A percentile compares a stretch with the other conserved stretches of the same genome.
Conservation (phyloP, 2,329 filamentous ascomycete genomes). For the Exserohilum rostratum region DNA sequence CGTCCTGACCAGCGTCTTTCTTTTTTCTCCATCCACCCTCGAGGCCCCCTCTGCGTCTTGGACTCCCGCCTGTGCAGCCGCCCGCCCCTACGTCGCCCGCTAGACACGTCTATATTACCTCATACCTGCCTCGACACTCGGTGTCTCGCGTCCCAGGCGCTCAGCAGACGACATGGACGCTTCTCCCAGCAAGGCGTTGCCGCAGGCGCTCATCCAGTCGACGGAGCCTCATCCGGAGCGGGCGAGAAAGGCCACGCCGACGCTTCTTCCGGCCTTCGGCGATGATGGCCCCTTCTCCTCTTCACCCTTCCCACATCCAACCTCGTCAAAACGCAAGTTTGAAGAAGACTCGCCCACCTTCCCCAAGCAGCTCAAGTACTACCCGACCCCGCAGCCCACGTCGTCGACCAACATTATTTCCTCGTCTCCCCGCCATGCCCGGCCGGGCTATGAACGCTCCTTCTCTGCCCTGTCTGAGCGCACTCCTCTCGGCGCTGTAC, state of each 20-base stretch:
- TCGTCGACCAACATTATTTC: conserved; percentile 92
- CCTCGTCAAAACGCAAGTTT: conserved; percentile 69
- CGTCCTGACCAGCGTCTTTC: conserved; percentile 33
- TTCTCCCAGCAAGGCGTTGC: conserved; percentile 32
- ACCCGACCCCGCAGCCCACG: conserved; percentile 92
- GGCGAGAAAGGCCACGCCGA: conserved; percentile 62
- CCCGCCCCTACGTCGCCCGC: conserved; percentile 30
- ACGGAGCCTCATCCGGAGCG: conserved; percentile 34
- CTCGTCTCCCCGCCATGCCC: conserved; percentile 64
- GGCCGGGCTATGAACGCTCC: conserved; percentile 64
- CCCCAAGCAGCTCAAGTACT: conserved; percentile 65
- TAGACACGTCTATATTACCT: conserved; percentile 32
- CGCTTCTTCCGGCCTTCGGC: conserved; percentile 74
- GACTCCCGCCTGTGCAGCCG: conserved; percentile 26
- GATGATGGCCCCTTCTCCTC: conserved; percentile 72
- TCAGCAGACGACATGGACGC: conserved; percentile 41
- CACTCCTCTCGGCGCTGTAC: conserved; percentile 80
- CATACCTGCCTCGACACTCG: conserved; percentile 35
- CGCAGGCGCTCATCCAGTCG: conserved; percentile 37
- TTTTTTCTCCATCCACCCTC: conserved; percentile 15
- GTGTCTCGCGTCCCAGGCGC: conserved; percentile 35
- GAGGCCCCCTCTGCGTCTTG: conserved; percentile 22
- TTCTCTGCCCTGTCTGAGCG: conserved; percentile 72
- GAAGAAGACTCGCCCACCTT: conserved; percentile 55
- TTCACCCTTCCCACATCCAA: conserved; percentile 70